Evolutionary conservation across 2,329 filamentous ascomycete species (phyloP).

Genomic region (Thermomyces lanuginosus): DNA sequence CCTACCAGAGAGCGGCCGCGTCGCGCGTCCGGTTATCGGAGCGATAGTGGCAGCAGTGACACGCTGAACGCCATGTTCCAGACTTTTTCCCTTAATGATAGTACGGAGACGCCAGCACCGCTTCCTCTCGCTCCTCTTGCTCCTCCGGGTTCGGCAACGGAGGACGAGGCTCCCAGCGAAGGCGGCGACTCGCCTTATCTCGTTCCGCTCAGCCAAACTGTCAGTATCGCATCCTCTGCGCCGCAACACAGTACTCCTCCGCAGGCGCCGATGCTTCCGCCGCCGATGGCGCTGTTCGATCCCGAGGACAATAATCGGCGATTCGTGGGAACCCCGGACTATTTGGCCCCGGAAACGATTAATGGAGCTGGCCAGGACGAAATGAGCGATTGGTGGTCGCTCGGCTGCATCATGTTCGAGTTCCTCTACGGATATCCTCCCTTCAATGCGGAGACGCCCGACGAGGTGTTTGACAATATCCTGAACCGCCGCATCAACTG

Average conservation of each 20-base stretch:
- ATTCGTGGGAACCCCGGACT: slow-evolving; percentile 94
- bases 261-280: slow-evolving; percentile 66
- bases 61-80: slow-evolving; percentile 67
- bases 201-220: slow-evolving; percentile 44
- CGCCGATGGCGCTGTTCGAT: slow-evolving; percentile 85
- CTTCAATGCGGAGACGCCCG: slow-evolving; percentile 78
- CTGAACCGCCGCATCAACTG: slow-evolving; percentile 77
- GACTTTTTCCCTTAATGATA: slow-evolving; percentile 57
- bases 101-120: slow-evolving; percentile 29
- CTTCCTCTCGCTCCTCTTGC: slow-evolving; percentile 23
- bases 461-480: slow-evolving; percentile 95
- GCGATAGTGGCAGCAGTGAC: slow-evolving; percentile 85
- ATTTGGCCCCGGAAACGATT: slow-evolving; percentile 91
- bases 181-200: slow-evolving; percentile 64
- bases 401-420: slow-evolving; percentile 97
- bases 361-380: slow-evolving; percentile 91
- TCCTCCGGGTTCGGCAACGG: slow-evolving; percentile 16
- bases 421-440: slow-evolving; percentile 87
- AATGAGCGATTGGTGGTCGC: slow-evolving; percentile 98
- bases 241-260: slow-evolving; percentile 27
- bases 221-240: slow-evolving; percentile 30
- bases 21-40: slow-evolving; percentile 65
- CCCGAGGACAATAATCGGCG: slow-evolving; percentile 82
- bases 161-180: slow-evolving; percentile 59
- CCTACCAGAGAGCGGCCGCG: slow-evolving; percentile 45